phyloP scores from a whole-genome alignment of 306 rosid genomes.

The Glycine tomentella region DNA sequence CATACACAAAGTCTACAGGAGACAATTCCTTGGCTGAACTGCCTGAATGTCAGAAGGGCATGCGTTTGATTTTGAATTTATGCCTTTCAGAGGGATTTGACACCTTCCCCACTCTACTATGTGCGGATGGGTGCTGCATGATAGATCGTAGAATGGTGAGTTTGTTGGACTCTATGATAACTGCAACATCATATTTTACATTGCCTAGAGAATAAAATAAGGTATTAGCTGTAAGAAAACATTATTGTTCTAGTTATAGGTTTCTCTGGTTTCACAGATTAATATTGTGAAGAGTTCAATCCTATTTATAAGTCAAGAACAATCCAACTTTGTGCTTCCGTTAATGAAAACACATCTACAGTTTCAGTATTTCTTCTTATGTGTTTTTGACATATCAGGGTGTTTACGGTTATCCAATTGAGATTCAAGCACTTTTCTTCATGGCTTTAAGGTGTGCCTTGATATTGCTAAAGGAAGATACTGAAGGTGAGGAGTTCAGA shows the following conservation, averaged over 20 bases:
- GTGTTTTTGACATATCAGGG: constrained; percentile 58
- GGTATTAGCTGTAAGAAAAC: neutral
- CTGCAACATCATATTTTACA: constrained; percentile 12
- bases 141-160: constrained; percentile 92
- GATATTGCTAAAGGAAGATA: constrained; percentile 77
- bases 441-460: constrained; percentile 93
- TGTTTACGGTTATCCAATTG: constrained; percentile 91
- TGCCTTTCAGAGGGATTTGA: constrained; percentile 87
- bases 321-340: neutral
- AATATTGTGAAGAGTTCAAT: neutral
- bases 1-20: constrained; percentile 86
- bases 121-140: constrained; percentile 93
- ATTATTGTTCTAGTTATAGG: neutral
- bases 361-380: neutral
- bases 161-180: constrained; percentile 16
- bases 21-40: constrained; percentile 75
- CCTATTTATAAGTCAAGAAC: neutral
- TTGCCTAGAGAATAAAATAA: neutral
- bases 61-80: constrained; percentile 75
- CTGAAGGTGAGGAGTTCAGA: constrained; percentile 75
- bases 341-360: neutral
- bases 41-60: constrained; percentile 87
- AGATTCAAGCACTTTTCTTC: constrained; percentile 92
- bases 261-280: neutral
- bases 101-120: constrained; percentile 84